Percentiles rank a stretch among this genome's conserved stretches.
Conservation (phyloP, 306 rosid species). For the Amphicarpaea edgeworthii region DNA sequence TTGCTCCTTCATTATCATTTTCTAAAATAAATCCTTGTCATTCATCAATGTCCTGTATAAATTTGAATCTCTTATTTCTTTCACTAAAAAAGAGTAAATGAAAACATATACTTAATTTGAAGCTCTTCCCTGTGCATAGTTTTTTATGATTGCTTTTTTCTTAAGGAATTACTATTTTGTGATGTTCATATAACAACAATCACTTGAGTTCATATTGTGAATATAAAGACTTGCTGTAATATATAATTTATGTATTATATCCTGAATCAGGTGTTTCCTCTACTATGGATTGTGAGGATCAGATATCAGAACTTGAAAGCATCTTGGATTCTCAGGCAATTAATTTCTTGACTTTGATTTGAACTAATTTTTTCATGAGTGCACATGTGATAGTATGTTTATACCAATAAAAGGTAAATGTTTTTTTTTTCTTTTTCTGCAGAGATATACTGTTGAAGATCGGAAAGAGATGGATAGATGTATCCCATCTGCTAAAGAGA, state of each 20-base stretch:
- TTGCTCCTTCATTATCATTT: background rate
- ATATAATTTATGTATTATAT: conserved; percentile 23
- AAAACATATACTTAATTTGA: conserved; percentile 1
- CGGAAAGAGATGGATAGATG: conserved; percentile 65
- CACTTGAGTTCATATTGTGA: conserved; percentile 14
- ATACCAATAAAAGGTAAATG: conserved; percentile 18
- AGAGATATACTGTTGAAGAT: conserved; percentile 79
- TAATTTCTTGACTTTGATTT: conserved; percentile 25
- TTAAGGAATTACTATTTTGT: background rate
- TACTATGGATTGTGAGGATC: conserved; percentile 68
- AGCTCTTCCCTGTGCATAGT: background rate
- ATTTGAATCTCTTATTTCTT: background rate
- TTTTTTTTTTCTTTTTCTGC: conserved; percentile 26
- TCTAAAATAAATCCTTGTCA: background rate
- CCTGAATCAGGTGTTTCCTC: conserved; percentile 73
- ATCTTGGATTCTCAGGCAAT: conserved; percentile 80
- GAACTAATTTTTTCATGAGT: conserved; percentile 21
- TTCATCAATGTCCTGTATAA: conserved; percentile 6
- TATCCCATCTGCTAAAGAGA: conserved; percentile 74
- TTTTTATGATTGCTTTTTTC: conserved; percentile 17
- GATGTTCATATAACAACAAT: conserved; percentile 15
- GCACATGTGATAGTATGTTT: conserved; percentile 31
- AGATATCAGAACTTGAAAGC: conserved; percentile 80
- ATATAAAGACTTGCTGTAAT: conserved; percentile 13
- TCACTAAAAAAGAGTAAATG: background rate